Percentiles rank a stretch among this genome's conserved stretches.
phyloP scores from a whole-genome alignment of 1,284 basidiomycete genomes.

The Erythrobasidium hasegawianum region DNA sequence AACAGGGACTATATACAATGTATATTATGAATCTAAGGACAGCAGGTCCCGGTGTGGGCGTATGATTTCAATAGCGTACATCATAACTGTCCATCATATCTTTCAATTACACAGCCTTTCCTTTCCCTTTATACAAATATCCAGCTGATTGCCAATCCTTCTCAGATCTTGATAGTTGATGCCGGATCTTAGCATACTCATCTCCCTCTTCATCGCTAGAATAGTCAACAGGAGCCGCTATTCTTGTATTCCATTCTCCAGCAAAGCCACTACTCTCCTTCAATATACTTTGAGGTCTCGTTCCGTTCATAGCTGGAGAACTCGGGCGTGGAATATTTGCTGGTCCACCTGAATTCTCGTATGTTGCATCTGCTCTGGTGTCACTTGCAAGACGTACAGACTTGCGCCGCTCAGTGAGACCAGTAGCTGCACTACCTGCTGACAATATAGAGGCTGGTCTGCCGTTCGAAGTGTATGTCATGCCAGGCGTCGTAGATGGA shows the following conservation, averaged over 20 bases:
- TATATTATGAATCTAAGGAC: too few species aligned
- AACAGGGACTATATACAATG: too few species aligned
- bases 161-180: slow-evolving; percentile 28
- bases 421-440: slow-evolving; percentile 3
- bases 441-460: slow-evolving; percentile 14
- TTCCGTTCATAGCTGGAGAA: slow-evolving; percentile 16
- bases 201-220: slow-evolving; percentile 37
- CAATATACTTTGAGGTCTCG: slow-evolving; percentile 35
- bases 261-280: slow-evolving; percentile 28
- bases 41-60: too few species aligned
- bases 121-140: slow-evolving; percentile 33
- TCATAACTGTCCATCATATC: too few species aligned
- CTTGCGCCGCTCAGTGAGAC: slow-evolving; percentile 39
- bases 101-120: slow-evolving; percentile 8
- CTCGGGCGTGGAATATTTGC: slow-evolving; percentile 34
- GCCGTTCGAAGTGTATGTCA: slow-evolving; percentile 10
- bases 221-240: slow-evolving; percentile 31
- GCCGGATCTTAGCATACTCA: slow-evolving; percentile 37
- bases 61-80: too few species aligned
- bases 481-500: slow-evolving; percentile 27
- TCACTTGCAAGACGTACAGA: slow-evolving; percentile 41
- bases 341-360: slow-evolving; percentile 10
- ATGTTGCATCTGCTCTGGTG: slow-evolving; percentile 22
- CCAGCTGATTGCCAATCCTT: slow-evolving; percentile 36
- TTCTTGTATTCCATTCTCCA: slow-evolving; percentile 17